A percentile compares a stretch with the other conserved stretches of the same genome.
Conservation (phyloP, 768 basidiomycete species). For the Rhizopogon vulgaris region DNA sequence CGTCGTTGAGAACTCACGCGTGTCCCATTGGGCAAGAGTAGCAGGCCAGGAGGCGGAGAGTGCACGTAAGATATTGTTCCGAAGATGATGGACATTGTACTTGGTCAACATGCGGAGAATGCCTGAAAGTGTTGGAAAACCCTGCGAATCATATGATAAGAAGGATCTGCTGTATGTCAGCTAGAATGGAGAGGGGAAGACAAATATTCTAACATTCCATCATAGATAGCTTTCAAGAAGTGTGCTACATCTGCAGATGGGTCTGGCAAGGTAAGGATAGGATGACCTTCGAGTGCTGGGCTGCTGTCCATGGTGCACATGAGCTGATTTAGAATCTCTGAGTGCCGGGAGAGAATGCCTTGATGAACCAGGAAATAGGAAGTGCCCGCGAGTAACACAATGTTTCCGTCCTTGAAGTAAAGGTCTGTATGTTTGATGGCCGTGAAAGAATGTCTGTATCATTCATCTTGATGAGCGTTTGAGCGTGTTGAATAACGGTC, state of each 20-base stretch:
- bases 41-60: constrained; percentile 54
- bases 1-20: constrained; percentile 54
- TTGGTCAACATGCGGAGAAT: constrained; percentile 60
- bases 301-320: constrained; percentile 26
- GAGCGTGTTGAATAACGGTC: too few relatives aligned
- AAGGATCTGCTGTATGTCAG: constrained; percentile 32
- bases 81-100: constrained; percentile 55
- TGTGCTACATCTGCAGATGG: constrained; percentile 47
- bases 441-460: constrained; percentile 21
- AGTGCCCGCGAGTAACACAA: constrained; percentile 51
- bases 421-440: constrained; percentile 45
- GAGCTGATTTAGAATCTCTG: constrained; percentile 39
- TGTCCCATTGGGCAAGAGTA: constrained; percentile 60
- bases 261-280: constrained; percentile 51
- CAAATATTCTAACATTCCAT: constrained; percentile 51
- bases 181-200: constrained; percentile 3
- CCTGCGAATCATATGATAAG: constrained; percentile 39
- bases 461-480: background rate
- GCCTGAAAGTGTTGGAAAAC: constrained; percentile 48
- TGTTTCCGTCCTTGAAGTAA: constrained; percentile 65
- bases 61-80: constrained; percentile 48
- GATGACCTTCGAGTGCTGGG: constrained; percentile 44
- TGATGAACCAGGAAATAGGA: constrained; percentile 66
- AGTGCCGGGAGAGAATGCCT: constrained; percentile 62
- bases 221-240: constrained; percentile 63